Base-by-base conservation (phyloP, 2,329 filamentous ascomycete genomes). In the Tympanopsis confertula region DNA sequence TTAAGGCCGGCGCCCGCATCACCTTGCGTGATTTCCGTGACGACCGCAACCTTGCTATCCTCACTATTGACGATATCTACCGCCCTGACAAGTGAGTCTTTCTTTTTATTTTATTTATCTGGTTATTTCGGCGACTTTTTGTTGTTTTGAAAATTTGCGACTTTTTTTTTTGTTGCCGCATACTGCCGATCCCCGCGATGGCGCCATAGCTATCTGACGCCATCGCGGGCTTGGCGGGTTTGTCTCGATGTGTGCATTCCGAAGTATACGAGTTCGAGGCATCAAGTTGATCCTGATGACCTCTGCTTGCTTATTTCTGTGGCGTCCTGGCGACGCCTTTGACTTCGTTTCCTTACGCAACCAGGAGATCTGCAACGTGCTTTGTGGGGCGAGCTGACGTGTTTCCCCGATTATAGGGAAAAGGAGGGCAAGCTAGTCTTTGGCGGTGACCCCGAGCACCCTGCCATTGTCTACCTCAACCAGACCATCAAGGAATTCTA, bases 51-150 rank as follows among this genome's bases (percentile, higher is more conserved):
- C 70, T 98, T 48, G 91, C 87, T 51, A 98, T 98, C 58, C 69
- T 98, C 55, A 96, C 86, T 35, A 78, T 98, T 41, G 87, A 95
- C 43, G 91, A 98, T 61, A 72, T 98, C 52, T 98, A 98, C 75
- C 77, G 72, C 60, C 89, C 91, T 41, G 81, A 98, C 73, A 96
- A 95, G 86, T 88, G 72, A 57, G 80, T 57, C 35, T 18, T 18
- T 13, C 33, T 33, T 35, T 35, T 22, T 37, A n/a, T n/a, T 19
- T 15, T 36, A 18, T 14, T 19, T 13, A 33, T 36, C 17, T 35
- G 19, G 10, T n/a, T 17, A n/a, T 35, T n/a, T 13, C 13, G 13
- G 24, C 13, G 19, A n/a, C 14, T 39, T n/a, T 12, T 29, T 29
- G 24, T 29, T n/a, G 24, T n/a, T 29, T 29, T 12, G 12, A n/a